These are phyloP conservation scores for Geoglossum glabrum DNA, from an alignment of 495 filamentous ascomycete species.

Conservation along the genomic window DNA sequence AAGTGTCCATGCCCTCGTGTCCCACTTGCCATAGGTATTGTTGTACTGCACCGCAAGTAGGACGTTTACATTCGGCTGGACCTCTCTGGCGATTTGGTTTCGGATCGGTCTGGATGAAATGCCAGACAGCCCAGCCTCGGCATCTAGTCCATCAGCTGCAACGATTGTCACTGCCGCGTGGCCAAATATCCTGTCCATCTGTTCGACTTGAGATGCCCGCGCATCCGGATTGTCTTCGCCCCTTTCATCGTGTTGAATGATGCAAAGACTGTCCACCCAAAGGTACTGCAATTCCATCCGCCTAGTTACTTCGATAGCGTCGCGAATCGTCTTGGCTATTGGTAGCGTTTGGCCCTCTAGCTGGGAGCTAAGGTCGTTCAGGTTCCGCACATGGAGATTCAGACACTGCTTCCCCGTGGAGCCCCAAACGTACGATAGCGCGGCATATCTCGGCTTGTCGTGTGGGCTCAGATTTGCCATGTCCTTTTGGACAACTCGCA, in stretches of 20 bases:
- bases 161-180: background rate
- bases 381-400: too few species aligned
- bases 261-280: background rate
- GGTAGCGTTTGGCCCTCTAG: background rate
- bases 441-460: background rate
- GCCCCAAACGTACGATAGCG: slow-evolving; percentile 9
- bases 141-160: background rate
- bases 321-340: background rate
- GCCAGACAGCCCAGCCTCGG: too few species aligned
- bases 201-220: background rate
- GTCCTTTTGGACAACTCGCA: too few species aligned
- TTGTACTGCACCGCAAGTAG: background rate
- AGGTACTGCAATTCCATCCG: background rate
- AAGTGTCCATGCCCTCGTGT: background rate
- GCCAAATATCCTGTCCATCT: background rate
- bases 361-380: too few species aligned
- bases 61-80: background rate
- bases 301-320: background rate
- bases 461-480: too few species aligned
- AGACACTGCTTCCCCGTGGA: too few species aligned
- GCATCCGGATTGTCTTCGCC: slow-evolving; percentile 7
- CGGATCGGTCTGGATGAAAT: too few species aligned
- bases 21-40: background rate
- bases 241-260: background rate
- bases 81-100: too few species aligned